A percentile compares a stretch with the other conserved stretches of the same genome.
Conservation (phyloP, 768 basidiomycete species). For the Mycena galopus region DNA sequence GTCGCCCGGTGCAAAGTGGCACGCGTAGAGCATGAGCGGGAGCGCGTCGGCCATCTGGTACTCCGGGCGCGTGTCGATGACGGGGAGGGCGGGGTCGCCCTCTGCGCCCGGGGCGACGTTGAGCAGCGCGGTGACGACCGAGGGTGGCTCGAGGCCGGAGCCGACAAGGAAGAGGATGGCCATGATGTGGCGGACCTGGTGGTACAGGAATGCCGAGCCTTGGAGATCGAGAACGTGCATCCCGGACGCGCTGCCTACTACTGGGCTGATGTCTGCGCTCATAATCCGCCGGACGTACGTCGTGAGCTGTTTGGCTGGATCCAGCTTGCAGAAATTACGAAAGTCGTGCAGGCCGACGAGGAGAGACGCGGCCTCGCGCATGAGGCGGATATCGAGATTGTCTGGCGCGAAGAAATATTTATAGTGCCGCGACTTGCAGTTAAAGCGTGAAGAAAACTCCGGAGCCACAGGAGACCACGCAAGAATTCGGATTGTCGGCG, state of each 20-base stretch:
- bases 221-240: constrained; percentile 86
- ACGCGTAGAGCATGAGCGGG: constrained; percentile 93
- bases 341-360: constrained; percentile 95
- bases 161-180: constrained; percentile 92
- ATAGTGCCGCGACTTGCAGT: constrained; percentile 91
- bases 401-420: constrained; percentile 93
- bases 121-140: constrained; percentile 78
- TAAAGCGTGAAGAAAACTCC: constrained; percentile 89
- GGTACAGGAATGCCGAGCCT: constrained; percentile 92
- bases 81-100: constrained; percentile 52
- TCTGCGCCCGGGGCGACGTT: constrained; percentile 68
- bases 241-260: constrained; percentile 48
- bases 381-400: constrained; percentile 75
- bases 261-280: constrained; percentile 12
- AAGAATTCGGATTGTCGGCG: constrained; percentile 84
- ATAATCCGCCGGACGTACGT: constrained; percentile 67
- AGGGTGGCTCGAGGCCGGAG: constrained; percentile 79
- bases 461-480: constrained; percentile 93
- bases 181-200: constrained; percentile 97
- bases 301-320: constrained; percentile 91
- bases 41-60: constrained; percentile 96
- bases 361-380: constrained; percentile 79
- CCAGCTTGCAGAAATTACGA: constrained; percentile 94
- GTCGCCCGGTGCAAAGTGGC: constrained; percentile 75
- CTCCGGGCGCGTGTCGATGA: constrained; percentile 82